phyloP scores from a whole-genome alignment of 2,329 filamentous ascomycete species.

The Colletotrichum incanum region DNA sequence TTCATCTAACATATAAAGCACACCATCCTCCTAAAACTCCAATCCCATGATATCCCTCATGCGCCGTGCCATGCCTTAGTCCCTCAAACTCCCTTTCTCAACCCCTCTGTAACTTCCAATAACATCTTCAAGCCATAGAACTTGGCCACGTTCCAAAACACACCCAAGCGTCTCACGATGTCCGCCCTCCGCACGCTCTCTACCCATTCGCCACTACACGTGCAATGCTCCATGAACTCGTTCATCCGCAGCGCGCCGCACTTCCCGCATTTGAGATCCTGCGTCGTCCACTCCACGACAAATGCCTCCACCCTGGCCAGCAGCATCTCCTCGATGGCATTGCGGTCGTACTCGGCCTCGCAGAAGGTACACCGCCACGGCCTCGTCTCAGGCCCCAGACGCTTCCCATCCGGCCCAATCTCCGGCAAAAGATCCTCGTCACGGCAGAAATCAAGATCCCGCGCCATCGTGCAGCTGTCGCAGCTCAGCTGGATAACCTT shows the following conservation, averaged over 20 bases:
- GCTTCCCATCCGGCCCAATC: conserved; percentile 38
- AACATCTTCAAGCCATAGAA: conserved; percentile 90
- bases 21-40: neutral
- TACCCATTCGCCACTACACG: conserved; percentile 89
- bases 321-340: conserved; percentile 87
- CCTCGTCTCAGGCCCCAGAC: conserved; percentile 53
- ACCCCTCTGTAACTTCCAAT: conserved; percentile 78
- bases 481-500: conserved; percentile 85
- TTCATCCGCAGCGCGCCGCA: conserved; percentile 85
- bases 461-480: conserved; percentile 89
- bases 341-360: conserved; percentile 80
- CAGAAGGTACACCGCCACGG: conserved; percentile 87
- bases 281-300: conserved; percentile 86
- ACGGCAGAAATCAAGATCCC: conserved; percentile 92
- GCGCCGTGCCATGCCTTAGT: neutral
- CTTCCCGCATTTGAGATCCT: conserved; percentile 86
- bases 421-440: conserved; percentile 85
- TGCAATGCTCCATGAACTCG: conserved; percentile 97
- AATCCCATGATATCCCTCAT: neutral
- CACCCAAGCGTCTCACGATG: conserved; percentile 74
- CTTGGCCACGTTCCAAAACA: conserved; percentile 81
- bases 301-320: conserved; percentile 82
- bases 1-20: neutral
- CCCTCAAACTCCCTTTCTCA: conserved; percentile 63
- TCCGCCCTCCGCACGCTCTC: conserved; percentile 79